Conservation (phyloP, 2,329 filamentous ascomycete species). For the Fusarium udum region DNA sequence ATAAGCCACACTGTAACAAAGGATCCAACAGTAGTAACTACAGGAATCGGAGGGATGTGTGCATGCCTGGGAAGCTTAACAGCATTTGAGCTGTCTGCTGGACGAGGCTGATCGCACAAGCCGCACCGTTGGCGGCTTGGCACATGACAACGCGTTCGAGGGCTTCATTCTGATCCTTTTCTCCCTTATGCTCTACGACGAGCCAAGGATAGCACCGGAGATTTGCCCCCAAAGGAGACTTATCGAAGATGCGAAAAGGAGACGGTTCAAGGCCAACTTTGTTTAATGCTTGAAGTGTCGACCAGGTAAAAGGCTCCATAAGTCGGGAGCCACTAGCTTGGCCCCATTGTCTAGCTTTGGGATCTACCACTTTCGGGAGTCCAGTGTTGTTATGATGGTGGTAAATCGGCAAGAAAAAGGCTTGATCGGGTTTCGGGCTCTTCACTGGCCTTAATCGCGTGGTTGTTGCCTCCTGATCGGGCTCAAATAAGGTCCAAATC, state of each 20-base stretch:
- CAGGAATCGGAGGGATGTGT: conserved; percentile 28
- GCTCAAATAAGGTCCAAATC: neutral
- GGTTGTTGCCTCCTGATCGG: neutral
- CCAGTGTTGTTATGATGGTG: neutral
- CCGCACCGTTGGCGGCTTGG: conserved; percentile 26
- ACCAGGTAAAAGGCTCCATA: conserved; percentile 25
- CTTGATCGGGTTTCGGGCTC: conserved; percentile 23
- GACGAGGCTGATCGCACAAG: conserved; percentile 25
- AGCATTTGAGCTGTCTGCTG: conserved; percentile 9
- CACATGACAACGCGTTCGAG: neutral
- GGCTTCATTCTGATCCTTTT: neutral
- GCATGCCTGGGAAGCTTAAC: neutral
- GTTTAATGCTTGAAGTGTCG: neutral
- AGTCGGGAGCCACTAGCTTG: neutral
- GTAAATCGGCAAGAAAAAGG: conserved; percentile 29
- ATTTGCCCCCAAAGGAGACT: neutral
- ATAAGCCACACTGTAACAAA: conserved; percentile 29
- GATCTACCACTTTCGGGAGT: neutral
- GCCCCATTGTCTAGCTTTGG: conserved; percentile 4
- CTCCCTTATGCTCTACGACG: conserved; percentile 32
- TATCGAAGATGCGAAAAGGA: conserved; percentile 5
- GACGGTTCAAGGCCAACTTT: conserved; percentile 1
- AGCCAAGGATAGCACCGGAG: conserved; percentile 37
- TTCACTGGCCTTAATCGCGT: neutral
- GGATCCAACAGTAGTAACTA: conserved; percentile 24